Evolutionary conservation across 257 asterid species (phyloP).

Genomic region (Apocynum venetum): DNA sequence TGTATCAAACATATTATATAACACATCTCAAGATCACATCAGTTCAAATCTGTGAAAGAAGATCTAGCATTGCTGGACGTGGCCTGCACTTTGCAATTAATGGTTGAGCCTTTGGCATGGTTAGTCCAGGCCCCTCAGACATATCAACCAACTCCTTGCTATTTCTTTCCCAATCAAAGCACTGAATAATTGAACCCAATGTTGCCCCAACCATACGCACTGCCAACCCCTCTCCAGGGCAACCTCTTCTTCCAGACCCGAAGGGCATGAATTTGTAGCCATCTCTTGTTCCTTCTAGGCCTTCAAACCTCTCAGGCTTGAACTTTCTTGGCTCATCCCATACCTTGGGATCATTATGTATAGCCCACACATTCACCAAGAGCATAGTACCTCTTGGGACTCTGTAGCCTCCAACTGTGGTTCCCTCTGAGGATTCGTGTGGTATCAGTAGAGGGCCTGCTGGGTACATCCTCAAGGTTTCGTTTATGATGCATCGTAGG

Average conservation of each 20-base stretch:
- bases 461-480: constrained; percentile 66
- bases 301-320: constrained; percentile 76
- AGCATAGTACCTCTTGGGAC: constrained; percentile 60
- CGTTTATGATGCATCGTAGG: constrained; percentile 41
- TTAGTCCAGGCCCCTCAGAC: constrained; percentile 27
- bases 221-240: constrained; percentile 66
- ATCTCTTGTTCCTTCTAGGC: constrained; percentile 40
- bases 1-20: background rate
- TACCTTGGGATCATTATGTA: constrained; percentile 56
- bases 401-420: constrained; percentile 55
- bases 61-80: background rate
- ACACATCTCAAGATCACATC: background rate
- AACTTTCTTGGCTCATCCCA: constrained; percentile 71
- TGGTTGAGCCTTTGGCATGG: constrained; percentile 31
- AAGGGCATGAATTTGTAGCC: constrained; percentile 51
- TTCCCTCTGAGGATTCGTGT: constrained; percentile 57
- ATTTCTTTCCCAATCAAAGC: constrained; percentile 53
- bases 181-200: constrained; percentile 51
- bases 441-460: constrained; percentile 68
- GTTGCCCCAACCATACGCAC: constrained; percentile 44
- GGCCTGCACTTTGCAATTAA: constrained; percentile 25
- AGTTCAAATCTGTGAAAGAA: constrained; percentile 11
- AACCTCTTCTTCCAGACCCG: constrained; percentile 58
- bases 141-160: constrained; percentile 26
- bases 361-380: constrained; percentile 61